Conservation (phyloP, 441 rosid genomes). For the Adansonia grandidieri region DNA sequence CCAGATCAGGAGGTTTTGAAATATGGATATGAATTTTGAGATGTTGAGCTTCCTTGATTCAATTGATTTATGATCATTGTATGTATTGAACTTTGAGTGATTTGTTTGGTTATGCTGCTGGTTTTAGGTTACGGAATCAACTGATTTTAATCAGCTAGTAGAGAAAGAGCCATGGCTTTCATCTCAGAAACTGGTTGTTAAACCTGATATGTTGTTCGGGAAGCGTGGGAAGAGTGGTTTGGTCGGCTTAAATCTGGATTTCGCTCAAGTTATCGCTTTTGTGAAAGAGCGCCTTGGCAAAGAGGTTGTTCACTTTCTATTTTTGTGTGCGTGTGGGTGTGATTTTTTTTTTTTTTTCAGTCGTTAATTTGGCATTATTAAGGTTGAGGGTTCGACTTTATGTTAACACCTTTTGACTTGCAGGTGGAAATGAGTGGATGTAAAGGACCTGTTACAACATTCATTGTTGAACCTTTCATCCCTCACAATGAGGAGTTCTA, state of each 20-base stretch:
- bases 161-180: constrained; percentile 71
- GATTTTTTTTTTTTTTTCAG: neutral
- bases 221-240: constrained; percentile 77
- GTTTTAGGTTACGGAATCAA: constrained; percentile 56
- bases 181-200: constrained; percentile 64
- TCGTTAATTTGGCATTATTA: constrained; percentile 3
- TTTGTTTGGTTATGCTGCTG: constrained; percentile 10
- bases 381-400: constrained; percentile 10
- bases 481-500: constrained; percentile 74
- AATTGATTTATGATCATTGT: no score
- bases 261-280: constrained; percentile 56
- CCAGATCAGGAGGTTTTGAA: constrained; percentile 21
- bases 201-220: constrained; percentile 75
- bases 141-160: constrained; percentile 58
- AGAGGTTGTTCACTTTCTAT: constrained; percentile 42
- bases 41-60: constrained; percentile 16
- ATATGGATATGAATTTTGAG: constrained; percentile 1
- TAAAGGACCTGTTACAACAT: constrained; percentile 72
- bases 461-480: constrained; percentile 67
- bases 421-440: constrained; percentile 78
- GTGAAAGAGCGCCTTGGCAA: constrained; percentile 65
- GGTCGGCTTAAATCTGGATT: constrained; percentile 63
- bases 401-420: neutral
- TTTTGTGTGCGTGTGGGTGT: neutral
- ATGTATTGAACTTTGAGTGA: neutral